Percentiles rank a stretch among this genome's conserved stretches.
Conservation (phyloP, 495 filamentous ascomycete genomes). For the Talaromyces proteolyticus region DNA sequence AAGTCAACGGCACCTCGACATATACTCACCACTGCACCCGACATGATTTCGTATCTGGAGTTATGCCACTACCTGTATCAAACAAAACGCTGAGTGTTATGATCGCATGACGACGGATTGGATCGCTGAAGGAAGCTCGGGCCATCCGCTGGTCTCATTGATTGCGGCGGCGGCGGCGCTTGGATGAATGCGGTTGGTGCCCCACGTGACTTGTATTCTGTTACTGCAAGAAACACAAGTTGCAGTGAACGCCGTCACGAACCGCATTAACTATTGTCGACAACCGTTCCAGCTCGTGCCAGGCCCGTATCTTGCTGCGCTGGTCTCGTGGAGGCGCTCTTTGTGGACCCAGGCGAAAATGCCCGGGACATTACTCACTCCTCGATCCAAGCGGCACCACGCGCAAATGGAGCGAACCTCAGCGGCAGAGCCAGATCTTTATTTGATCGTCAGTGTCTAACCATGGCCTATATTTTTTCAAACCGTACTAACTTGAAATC, state of each 20-base stretch:
- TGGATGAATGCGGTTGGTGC: background rate
- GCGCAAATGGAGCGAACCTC: constrained; percentile 40
- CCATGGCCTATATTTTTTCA: constrained; percentile 5
- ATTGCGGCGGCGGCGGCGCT: constrained; percentile 1
- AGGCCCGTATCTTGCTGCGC: background rate
- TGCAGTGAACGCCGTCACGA: background rate
- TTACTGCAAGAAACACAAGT: background rate
- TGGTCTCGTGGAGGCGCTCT: constrained; percentile 23
- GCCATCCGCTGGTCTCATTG: constrained; percentile 10
- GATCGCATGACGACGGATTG: constrained; percentile 13
- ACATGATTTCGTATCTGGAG: constrained; percentile 34
- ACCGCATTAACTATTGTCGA: background rate
- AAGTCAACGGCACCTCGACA: background rate
- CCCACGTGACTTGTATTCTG: background rate
- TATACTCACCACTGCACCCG: constrained; percentile 48
- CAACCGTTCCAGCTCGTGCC: background rate
- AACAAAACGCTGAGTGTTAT: background rate
- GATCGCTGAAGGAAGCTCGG: constrained; percentile 20
- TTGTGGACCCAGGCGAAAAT: constrained; percentile 44
- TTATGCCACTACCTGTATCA: background rate
- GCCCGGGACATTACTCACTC: constrained; percentile 57
- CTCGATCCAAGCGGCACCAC: constrained; percentile 47
- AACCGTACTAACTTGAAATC: constrained; percentile 10
- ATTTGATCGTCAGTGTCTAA: constrained; percentile 63
- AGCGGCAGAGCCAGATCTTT: constrained; percentile 55